A percentile compares a stretch with the other conserved stretches of the same genome.
phyloP scores from a whole-genome alignment of 345 rosid genomes.

The Melaleuca quinquenervia region DNA sequence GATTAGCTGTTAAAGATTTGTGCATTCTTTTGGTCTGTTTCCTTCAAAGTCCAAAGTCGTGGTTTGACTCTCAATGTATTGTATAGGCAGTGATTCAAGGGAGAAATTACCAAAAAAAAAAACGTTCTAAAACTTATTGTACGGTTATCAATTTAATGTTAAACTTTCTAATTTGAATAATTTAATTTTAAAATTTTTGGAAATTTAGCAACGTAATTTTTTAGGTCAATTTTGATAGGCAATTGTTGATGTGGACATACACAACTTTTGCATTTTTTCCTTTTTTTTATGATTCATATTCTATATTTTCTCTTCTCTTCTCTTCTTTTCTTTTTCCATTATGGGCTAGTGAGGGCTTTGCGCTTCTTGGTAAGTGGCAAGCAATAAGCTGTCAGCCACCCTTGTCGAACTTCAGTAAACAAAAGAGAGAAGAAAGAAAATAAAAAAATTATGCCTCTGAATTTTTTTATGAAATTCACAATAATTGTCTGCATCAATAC shows the following conservation, averaged over 20 bases:
- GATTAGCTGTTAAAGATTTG: neutral
- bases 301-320: no score
- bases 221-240: neutral
- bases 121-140: neutral
- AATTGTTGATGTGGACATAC: neutral
- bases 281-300: neutral
- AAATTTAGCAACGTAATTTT: neutral
- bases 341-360: neutral
- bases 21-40: neutral
- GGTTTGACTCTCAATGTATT: neutral
- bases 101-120: neutral
- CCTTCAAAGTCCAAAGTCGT: neutral
- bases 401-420: neutral
- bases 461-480: neutral
- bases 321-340: neutral
- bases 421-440: neutral
- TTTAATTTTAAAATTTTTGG: neutral
- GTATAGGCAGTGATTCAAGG: neutral
- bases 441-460: neutral
- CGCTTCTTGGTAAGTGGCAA: rapidly evolving
- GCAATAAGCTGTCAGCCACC: no score
- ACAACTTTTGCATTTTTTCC: neutral
- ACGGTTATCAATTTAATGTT: neutral
- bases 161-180: neutral
- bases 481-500: neutral